phyloP scores from a whole-genome alignment of 2,329 filamentous ascomycete genomes.

The Colletotrichum gigasporum region DNA sequence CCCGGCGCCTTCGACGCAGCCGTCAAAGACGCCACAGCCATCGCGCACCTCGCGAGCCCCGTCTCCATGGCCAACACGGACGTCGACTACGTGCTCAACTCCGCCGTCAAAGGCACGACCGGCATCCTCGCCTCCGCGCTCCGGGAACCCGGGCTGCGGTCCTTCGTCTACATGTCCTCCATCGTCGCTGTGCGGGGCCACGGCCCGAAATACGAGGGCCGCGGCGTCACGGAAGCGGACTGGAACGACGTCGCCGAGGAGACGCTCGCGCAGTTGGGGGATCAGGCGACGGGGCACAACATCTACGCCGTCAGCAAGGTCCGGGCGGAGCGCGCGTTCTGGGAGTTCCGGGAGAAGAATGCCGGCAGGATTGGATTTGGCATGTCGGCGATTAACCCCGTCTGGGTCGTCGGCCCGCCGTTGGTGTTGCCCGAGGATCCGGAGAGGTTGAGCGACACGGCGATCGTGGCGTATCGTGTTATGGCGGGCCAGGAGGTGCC shows the following conservation, averaged over 20 bases:
- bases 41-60: slow-evolving; percentile 54
- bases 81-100: slow-evolving; percentile 52
- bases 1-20: slow-evolving; percentile 46
- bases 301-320: slow-evolving; percentile 44
- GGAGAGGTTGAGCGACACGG: slow-evolving; percentile 17
- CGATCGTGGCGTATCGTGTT: slow-evolving; percentile 35
- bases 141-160: slow-evolving; percentile 49
- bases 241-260: slow-evolving; percentile 44
- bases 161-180: slow-evolving; percentile 40
- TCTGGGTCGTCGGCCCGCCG: slow-evolving; percentile 28
- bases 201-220: slow-evolving; percentile 11
- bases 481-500: slow-evolving; percentile 15
- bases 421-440: slow-evolving; percentile 25
- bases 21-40: slow-evolving; percentile 46
- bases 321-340: slow-evolving; percentile 41
- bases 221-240: slow-evolving; percentile 34
- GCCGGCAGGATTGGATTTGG: slow-evolving; percentile 39
- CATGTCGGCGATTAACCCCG: slow-evolving; percentile 24
- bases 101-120: slow-evolving; percentile 44
- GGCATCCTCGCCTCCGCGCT: slow-evolving; percentile 51
- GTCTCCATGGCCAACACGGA: slow-evolving; percentile 48
- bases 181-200: slow-evolving; percentile 30
- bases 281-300: slow-evolving; percentile 15
- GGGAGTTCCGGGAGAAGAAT: slow-evolving; percentile 39
- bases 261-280: slow-evolving; percentile 37